phyloP scores from a whole-genome alignment of 2,329 filamentous ascomycete genomes.

The Cadophora malorum region DNA sequence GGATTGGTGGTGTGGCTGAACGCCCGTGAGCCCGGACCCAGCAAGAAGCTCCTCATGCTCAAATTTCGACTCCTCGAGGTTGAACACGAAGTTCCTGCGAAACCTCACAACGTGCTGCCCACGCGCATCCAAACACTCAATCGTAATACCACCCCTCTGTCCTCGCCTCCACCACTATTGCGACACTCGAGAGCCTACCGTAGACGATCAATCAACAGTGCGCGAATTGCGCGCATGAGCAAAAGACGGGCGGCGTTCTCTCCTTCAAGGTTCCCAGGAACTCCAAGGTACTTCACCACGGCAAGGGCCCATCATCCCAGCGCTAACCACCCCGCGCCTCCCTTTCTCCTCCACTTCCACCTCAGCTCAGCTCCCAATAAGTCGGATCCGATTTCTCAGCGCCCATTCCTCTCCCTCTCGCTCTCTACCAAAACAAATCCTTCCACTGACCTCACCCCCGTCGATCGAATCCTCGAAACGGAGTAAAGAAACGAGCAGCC shows the following conservation, averaged over 20 bases:
- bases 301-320: constrained; percentile 10
- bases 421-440: constrained; percentile 4
- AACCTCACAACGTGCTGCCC: constrained; percentile 37
- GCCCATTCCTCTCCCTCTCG: background rate
- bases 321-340: constrained; percentile 36
- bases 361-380: constrained; percentile 30
- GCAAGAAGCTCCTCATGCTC: constrained; percentile 3
- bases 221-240: constrained; percentile 24
- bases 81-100: constrained; percentile 25
- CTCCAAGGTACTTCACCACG: background rate
- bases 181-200: constrained; percentile 12
- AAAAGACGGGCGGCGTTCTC: constrained; percentile 9
- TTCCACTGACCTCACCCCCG: background rate
- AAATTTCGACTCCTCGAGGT: background rate
- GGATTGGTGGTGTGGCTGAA: constrained; percentile 16
- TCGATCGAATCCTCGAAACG: constrained; percentile 16
- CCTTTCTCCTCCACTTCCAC: constrained; percentile 17
- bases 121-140: constrained; percentile 31
- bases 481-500: constrained; percentile 21
- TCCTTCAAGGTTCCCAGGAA: background rate
- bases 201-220: background rate
- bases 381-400: constrained; percentile 28
- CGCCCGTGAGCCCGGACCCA: constrained; percentile 15
- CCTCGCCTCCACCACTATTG: constrained; percentile 12
- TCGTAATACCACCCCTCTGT: constrained; percentile 24